Conservation (phyloP, 2,329 filamentous ascomycete genomes). For the Sporothrix pseudoabietina region DNA sequence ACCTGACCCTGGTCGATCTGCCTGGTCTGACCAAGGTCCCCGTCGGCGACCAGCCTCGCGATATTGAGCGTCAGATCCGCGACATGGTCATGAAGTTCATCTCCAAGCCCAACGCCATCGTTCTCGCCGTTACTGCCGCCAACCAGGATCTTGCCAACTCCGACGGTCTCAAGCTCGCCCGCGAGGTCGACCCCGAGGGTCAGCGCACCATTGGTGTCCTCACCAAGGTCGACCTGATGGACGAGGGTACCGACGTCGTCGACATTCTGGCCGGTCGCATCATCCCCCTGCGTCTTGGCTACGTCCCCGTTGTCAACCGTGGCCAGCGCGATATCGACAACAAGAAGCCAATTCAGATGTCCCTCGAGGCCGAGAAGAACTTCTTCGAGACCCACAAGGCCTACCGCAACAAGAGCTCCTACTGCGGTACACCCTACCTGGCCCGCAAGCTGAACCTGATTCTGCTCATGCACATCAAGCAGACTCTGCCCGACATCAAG, state of each 20-base stretch:
- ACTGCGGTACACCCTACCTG: conserved; percentile 96
- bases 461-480: conserved; percentile 99
- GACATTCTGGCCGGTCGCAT: conserved; percentile 97
- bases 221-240: conserved; percentile 96
- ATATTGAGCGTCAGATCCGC: conserved; percentile 98
- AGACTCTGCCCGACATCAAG: conserved; percentile 98
- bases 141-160: conserved; percentile 99
- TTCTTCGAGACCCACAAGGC: conserved; percentile 99
- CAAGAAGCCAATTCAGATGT: conserved; percentile 89
- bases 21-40: conserved; percentile 97
- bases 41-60: conserved; percentile 93
- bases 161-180: conserved; percentile 91
- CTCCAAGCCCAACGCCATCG: conserved; percentile 97
- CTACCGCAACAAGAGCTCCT: conserved; percentile 96
- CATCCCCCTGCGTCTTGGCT: conserved; percentile 90
- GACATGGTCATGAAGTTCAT: conserved; percentile 98
- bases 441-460: conserved; percentile 97
- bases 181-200: conserved; percentile 94
- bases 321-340: conserved; percentile 98
- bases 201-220: conserved; percentile 94
- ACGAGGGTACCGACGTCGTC: conserved; percentile 95
- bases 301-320: conserved; percentile 94
- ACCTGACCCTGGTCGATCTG: conserved; percentile 92
- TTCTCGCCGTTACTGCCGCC: conserved; percentile 92
- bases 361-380: conserved; percentile 89